phyloP scores from a whole-genome alignment of 2,329 filamentous ascomycete species.

The Cryphonectria radicalis region DNA sequence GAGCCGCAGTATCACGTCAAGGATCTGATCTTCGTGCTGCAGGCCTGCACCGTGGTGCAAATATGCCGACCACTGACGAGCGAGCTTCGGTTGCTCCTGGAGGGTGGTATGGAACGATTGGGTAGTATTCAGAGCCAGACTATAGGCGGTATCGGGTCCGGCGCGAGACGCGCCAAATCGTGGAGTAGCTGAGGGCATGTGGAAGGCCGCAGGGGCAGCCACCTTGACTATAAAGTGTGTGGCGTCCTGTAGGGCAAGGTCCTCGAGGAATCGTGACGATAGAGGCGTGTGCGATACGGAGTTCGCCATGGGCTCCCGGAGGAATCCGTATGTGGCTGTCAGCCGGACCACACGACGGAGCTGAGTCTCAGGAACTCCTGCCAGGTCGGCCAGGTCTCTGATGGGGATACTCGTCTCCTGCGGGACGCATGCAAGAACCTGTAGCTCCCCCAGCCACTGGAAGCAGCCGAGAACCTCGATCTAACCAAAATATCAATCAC shows the following conservation, averaged over 20 bases:
- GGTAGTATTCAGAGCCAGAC: constrained; percentile 31
- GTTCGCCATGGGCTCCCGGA: constrained; percentile 39
- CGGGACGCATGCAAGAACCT: constrained; percentile 51
- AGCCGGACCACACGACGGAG: constrained; percentile 42
- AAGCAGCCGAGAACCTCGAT: constrained; percentile 38
- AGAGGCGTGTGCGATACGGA: constrained; percentile 44
- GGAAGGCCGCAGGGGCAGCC: constrained; percentile 41
- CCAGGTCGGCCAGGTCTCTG: constrained; percentile 47
- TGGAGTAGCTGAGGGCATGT: constrained; percentile 38
- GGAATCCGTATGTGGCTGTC: constrained; percentile 41
- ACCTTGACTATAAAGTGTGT: constrained; percentile 44
- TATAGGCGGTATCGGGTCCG: constrained; percentile 31
- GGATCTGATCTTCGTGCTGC: constrained; percentile 31
- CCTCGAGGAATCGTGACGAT: constrained; percentile 43
- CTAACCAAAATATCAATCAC: background rate
- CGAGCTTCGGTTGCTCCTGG: constrained; percentile 35
- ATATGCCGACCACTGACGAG: constrained; percentile 37
- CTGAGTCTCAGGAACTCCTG: constrained; percentile 43
- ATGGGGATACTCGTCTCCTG: constrained; percentile 40
- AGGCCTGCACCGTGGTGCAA: background rate
- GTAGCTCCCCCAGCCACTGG: constrained; percentile 49
- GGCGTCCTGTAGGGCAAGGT: constrained; percentile 42
- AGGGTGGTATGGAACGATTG: constrained; percentile 26
- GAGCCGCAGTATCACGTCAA: constrained; percentile 35
- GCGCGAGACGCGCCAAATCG: constrained; percentile 13